Evolutionary conservation across 371 early-diverging fungal genomes (phyloP).

Genomic region (Mucor saturninus): DNA sequence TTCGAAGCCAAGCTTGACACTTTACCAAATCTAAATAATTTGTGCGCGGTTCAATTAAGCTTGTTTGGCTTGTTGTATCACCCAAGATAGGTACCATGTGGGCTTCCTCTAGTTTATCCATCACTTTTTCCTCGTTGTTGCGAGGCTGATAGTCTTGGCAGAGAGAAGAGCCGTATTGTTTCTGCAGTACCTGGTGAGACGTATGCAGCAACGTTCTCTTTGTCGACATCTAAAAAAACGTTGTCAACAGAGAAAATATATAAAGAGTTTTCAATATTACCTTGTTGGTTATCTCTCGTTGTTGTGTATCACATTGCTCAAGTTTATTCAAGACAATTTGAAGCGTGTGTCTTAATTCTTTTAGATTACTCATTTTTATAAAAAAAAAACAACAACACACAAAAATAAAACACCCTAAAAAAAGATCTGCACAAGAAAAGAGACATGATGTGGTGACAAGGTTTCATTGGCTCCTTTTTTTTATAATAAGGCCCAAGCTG

Average conservation of each 20-base stretch:
- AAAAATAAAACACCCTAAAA: neutral
- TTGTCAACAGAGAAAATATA: neutral
- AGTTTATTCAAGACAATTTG: constrained; percentile 17
- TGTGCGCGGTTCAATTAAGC: neutral
- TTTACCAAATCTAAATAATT: neutral
- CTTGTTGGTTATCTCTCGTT: constrained; percentile 2
- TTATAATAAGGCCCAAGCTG: neutral
- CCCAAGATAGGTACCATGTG: neutral
- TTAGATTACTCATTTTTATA: neutral
- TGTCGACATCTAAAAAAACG: constrained; percentile 10
- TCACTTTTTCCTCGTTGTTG: neutral
- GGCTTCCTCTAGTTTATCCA: neutral
- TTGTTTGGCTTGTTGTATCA: neutral
- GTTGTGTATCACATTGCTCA: constrained; percentile 3
- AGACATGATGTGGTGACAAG: constrained; percentile 6
- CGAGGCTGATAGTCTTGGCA: neutral
- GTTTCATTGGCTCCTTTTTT: neutral
- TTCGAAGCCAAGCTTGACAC: constrained; percentile 20
- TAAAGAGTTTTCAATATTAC: neutral
- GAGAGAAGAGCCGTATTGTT: constrained; percentile 4
- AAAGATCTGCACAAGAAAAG: too few relatives aligned
- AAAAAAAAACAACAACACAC: constrained; percentile 1
- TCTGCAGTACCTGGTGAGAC: constrained; percentile 13
- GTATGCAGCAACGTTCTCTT: constrained; percentile 20
- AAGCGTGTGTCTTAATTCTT: constrained; percentile 11